Conservation (phyloP, 495 filamentous ascomycete genomes). For the Astrocystis sublimbata region DNA sequence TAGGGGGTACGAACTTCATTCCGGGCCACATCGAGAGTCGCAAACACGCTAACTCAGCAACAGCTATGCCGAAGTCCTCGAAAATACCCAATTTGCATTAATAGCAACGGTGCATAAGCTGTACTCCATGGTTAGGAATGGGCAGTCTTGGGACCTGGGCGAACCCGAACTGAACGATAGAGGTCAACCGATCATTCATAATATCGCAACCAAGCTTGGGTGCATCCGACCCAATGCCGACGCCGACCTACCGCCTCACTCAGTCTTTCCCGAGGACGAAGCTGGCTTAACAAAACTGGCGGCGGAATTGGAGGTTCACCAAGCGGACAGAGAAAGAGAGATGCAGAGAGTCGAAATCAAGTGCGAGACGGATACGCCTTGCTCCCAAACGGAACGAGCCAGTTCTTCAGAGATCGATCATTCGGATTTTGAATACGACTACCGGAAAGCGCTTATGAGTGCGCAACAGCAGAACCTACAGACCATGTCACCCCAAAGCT, state of each 20-base stretch:
- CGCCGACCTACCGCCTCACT: conserved; percentile 54
- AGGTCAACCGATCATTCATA: conserved; percentile 57
- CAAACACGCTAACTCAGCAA: conserved; percentile 26
- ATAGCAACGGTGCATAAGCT: conserved; percentile 60
- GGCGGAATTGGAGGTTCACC: conserved; percentile 47
- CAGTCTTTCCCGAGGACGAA: conserved; percentile 56
- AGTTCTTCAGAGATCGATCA: conserved; percentile 56
- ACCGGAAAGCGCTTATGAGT: conserved; percentile 41
- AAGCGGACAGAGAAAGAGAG: conserved; percentile 32
- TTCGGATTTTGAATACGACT: conserved; percentile 53
- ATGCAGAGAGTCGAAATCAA: conserved; percentile 35
- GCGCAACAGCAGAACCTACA: conserved; percentile 35
- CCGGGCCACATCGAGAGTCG: neutral
- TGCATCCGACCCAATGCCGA: conserved; percentile 57
- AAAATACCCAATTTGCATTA: conserved; percentile 59
- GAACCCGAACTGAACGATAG: conserved; percentile 59
- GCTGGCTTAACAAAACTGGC: conserved; percentile 53
- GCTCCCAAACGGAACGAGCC: conserved; percentile 46
- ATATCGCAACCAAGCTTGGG: conserved; percentile 57
- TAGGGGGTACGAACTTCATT: conserved; percentile 40
- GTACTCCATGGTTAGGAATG: conserved; percentile 57
- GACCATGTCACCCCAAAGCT: conserved; percentile 50
- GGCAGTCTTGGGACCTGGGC: conserved; percentile 55
- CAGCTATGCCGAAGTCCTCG: conserved; percentile 59
- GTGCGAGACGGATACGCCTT: conserved; percentile 38